A percentile compares a stretch with the other conserved stretches of the same genome.
These are phyloP conservation scores for Mycena kentingensis DNA, from an alignment of 768 basidiomycete genomes.

Conservation along the genomic window DNA sequence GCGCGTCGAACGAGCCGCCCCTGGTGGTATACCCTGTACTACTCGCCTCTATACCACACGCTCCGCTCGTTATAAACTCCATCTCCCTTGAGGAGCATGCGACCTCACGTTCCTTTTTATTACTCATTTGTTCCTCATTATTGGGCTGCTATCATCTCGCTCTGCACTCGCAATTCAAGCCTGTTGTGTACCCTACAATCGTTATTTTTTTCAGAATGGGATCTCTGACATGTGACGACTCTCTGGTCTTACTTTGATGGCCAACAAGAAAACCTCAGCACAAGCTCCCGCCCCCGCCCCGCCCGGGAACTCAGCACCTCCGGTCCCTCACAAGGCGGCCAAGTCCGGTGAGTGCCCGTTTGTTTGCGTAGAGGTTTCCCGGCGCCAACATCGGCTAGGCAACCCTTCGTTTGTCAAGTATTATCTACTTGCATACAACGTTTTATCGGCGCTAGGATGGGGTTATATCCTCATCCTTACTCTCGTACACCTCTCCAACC, in stretches of 20 bases:
- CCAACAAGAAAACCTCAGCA: conserved; percentile 16
- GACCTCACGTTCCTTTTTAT: conserved; percentile 25
- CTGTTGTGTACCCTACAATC: conserved; percentile 21
- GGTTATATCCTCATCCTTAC: conserved; percentile 62
- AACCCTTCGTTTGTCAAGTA: conserved; percentile 36
- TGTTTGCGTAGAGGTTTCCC: not conserved
- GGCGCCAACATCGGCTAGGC: not conserved
- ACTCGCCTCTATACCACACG: conserved; percentile 20
- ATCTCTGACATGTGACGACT: too few species aligned
- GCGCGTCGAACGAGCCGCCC: not conserved
- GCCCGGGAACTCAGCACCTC: conserved; percentile 10
- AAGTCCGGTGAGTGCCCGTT: conserved; percentile 11
- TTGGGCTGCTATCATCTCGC: conserved; percentile 22
- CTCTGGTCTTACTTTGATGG: conserved; percentile 9
- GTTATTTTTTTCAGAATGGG: not conserved
- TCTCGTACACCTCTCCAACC: conserved; percentile 49
- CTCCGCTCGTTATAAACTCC: conserved; percentile 21
- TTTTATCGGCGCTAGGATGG: conserved; percentile 77
- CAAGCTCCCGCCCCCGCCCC: not conserved
- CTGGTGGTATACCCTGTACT: conserved; percentile 24
- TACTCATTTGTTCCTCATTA: conserved; percentile 10
- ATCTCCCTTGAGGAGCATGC: conserved; percentile 11
- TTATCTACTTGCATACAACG: conserved; percentile 83
- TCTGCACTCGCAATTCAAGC: conserved; percentile 20
- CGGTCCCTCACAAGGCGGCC: conserved; percentile 16